Evolutionary conservation across 441 rosid species (phyloP).

Genomic region (Geranium incanum): DNA sequence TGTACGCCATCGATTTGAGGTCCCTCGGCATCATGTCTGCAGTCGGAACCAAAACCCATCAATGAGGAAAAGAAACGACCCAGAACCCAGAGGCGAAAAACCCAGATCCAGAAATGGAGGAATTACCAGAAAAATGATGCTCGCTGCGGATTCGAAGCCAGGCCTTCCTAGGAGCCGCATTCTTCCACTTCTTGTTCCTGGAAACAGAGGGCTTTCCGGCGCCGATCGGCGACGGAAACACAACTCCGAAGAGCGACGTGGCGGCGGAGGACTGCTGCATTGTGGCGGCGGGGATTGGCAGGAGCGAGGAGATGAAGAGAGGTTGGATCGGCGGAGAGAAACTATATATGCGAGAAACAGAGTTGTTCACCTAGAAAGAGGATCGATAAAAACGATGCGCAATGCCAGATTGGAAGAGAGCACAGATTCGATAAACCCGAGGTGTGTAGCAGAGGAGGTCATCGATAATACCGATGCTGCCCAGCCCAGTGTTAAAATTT

Average conservation of each 20-base stretch:
- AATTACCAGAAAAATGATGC: not conserved
- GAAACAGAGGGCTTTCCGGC: not conserved
- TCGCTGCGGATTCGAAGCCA: not conserved
- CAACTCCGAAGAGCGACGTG: not conserved
- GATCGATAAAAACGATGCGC: not conserved
- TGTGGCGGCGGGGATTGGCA: not conserved
- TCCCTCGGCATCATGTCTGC: not conserved
- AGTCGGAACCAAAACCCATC: not conserved
- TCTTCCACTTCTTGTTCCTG: not conserved
- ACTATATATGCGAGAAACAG: not conserved
- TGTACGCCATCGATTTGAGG: not conserved
- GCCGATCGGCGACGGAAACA: not conserved
- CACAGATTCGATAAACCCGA: not conserved
- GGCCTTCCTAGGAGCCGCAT: not conserved
- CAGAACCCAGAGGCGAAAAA: not conserved
- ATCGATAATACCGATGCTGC: not conserved
- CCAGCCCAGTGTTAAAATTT: too few species aligned
- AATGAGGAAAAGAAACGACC: too few species aligned
- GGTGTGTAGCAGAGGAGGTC: not conserved
- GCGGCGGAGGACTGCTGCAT: not conserved
- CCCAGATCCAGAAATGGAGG: not conserved
- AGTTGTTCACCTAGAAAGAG: not conserved
- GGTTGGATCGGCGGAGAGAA: not conserved
- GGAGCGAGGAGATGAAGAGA: too few species aligned
- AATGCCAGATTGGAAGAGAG: not conserved